Evolutionary conservation across 1,284 basidiomycete genomes (phyloP), one percentile per base, ranked within the genome.

Genomic region (Leccinum subrobustum): DNA sequence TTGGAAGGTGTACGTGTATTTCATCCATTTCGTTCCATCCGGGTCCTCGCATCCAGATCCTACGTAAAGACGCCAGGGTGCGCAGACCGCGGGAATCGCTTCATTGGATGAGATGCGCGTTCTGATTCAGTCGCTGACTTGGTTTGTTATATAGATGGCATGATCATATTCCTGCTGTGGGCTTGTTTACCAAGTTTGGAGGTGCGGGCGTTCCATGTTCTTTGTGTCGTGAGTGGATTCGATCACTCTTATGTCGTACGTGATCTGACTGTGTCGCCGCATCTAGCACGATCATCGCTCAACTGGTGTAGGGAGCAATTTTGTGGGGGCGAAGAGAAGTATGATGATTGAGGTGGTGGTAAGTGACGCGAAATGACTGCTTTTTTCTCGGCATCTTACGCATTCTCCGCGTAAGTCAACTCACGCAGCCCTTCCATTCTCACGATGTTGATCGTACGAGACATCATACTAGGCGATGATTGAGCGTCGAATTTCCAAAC

Each of bases 291-390:
- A 61, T 96, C 60, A 76, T 97, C 37, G 81, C 93, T 0, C 96
- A 99, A 73, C 77, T 98, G 18, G 84, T 91, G 1, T 98, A 93
- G 95, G 93, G 1, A 95, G 92, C 65, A 91, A 91, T 44, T 98
- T 98, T 75, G 83, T 83, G 11, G 90, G 91, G 52, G 93, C 89
- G 0, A 98, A 97, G 76, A 95, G 95, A 8, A 96, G 92, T 58
- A 98, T 98, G 95, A 97, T 98, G 95, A 98, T 98, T 64, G 96
- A 98, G 75, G 93, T 95, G 11, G 93, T 29, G 65, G 90, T 92
- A 73, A 60, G 89, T 85, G 35, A 16, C 53, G 5, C 23, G 23
- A 53, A 23, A 11, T 35, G 16, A 25, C 12, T 31, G 18, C 4
- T 9, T 53, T 39, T 51, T 29, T 18, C 9, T 51, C 55, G 29